Evolutionary conservation across 148 eudicot genomes (phyloP).

Genomic region (Vaccinium macrocarpon): DNA sequence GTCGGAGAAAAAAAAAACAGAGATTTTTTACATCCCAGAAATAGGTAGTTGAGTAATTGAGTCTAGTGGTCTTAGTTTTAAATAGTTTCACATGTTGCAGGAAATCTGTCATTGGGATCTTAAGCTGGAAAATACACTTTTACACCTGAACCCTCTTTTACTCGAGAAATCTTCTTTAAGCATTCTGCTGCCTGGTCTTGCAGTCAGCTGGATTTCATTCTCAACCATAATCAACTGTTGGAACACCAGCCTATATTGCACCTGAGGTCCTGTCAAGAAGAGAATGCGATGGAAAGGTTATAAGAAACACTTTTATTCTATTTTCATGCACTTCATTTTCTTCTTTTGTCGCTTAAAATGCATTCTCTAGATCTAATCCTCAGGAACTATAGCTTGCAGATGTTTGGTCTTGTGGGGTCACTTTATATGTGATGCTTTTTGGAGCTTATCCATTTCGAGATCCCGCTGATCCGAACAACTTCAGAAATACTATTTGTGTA

Average conservation of each 20-base stretch:
- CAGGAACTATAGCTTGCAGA: conserved; percentile 66
- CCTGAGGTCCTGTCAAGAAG: conserved; percentile 46
- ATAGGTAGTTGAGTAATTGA: background rate
- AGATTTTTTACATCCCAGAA: background rate
- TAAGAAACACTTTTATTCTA: background rate
- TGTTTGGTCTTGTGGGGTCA: conserved; percentile 98
- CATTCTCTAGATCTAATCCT: conserved; percentile 12
- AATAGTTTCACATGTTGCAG: conserved; percentile 27
- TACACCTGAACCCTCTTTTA: background rate
- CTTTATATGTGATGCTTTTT: conserved; percentile 81
- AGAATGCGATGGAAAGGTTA: conserved; percentile 67
- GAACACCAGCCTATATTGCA: conserved; percentile 54
- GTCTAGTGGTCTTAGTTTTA: conserved; percentile 2
- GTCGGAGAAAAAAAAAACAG: background rate
- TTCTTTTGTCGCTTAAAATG: background rate
- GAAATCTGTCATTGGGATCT: conserved; percentile 68
- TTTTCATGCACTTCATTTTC: conserved; percentile 1
- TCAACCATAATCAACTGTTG: conserved; percentile 53
- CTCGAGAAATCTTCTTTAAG: background rate
- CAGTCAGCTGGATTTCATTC: conserved; percentile 60
- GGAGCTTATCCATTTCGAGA: conserved; percentile 94
- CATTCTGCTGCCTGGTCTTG: conserved; percentile 6
- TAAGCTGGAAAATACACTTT: conserved; percentile 65
- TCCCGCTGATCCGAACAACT: conserved; percentile 67
- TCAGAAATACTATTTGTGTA: conserved; percentile 63